These are phyloP conservation scores for Podospora pseudocomata DNA, from an alignment of 495 filamentous ascomycete genomes.

Conservation along the genomic window DNA sequence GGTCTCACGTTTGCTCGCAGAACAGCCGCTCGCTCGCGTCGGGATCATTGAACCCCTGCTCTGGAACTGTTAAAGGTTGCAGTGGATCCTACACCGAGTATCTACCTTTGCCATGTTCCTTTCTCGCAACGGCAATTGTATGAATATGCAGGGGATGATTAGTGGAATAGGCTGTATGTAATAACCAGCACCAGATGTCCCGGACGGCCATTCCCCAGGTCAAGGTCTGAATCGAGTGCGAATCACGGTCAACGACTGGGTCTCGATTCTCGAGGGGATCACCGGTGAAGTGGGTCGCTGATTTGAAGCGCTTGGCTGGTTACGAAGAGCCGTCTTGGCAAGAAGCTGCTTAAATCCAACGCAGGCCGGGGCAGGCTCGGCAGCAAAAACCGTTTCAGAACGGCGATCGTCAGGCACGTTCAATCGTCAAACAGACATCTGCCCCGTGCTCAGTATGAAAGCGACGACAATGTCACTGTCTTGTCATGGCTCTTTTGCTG, in stretches of 20 bases:
- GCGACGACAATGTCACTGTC: not conserved
- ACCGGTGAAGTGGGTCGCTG: not conserved
- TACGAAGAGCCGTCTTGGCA: conserved; percentile 20
- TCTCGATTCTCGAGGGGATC: conserved; percentile 8
- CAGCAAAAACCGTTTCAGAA: conserved; percentile 35
- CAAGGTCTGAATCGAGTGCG: conserved; percentile 15
- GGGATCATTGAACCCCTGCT: conserved; percentile 9
- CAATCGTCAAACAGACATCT: conserved; percentile 11
- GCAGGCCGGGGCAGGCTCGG: conserved; percentile 23
- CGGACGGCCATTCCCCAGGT: not conserved
- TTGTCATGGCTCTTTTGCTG: not conserved
- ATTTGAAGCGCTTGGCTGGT: conserved; percentile 20
- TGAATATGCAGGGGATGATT: too few relatives aligned
- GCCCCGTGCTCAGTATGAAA: not conserved
- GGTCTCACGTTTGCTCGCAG: conserved; percentile 14
- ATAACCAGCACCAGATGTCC: not conserved
- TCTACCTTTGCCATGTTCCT: too few relatives aligned
- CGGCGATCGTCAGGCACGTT: conserved; percentile 30
- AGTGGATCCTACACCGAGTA: not conserved
- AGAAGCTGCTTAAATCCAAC: conserved; percentile 12
- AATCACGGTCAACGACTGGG: conserved; percentile 19
- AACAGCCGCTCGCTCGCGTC: not conserved
- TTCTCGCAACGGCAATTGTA: too few relatives aligned
- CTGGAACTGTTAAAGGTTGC: not conserved
- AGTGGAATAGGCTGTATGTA: not conserved